phyloP scores from a whole-genome alignment of 305 asterid species.

The Caryopteris hybrid region DNA sequence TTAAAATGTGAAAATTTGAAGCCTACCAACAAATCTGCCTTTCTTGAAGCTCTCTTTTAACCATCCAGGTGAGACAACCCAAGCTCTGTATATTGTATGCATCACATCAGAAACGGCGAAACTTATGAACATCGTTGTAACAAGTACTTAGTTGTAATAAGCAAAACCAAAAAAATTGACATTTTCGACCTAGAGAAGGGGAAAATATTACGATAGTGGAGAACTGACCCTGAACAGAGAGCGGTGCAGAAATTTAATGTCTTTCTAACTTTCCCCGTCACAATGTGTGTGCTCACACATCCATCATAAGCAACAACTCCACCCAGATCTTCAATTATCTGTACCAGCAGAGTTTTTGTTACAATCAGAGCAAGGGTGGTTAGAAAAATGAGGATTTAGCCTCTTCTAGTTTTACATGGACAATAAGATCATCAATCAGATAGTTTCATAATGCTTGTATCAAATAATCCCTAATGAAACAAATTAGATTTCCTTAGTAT shows the following conservation, averaged over 20 bases:
- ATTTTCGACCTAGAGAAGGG: neutral
- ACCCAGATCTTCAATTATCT: conserved; percentile 79
- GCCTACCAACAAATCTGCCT: conserved; percentile 66
- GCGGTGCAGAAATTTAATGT: conserved; percentile 82
- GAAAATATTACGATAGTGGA: conserved; percentile 1
- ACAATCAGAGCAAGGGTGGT: neutral
- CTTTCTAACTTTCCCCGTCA: conserved; percentile 76
- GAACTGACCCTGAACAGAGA: conserved; percentile 89
- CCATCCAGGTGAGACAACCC: conserved; percentile 83
- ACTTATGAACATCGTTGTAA: neutral
- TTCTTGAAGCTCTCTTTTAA: conserved; percentile 77
- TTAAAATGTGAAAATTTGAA: neutral
- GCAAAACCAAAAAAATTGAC: neutral
- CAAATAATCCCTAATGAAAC: neutral
- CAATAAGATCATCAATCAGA: neutral
- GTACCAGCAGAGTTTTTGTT: conserved; percentile 20
- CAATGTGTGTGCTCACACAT: conserved; percentile 63
- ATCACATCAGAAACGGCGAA: conserved; percentile 1
- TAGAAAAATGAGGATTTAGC: neutral
- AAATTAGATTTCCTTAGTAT: neutral
- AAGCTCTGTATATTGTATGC: conserved; percentile 51
- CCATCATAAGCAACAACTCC: conserved; percentile 85
- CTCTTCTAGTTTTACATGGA: neutral
- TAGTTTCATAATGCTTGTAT: neutral
- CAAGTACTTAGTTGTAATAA: neutral